Conservation (phyloP, 805 yeast genomes). For the Myxozyma monticola region DNA sequence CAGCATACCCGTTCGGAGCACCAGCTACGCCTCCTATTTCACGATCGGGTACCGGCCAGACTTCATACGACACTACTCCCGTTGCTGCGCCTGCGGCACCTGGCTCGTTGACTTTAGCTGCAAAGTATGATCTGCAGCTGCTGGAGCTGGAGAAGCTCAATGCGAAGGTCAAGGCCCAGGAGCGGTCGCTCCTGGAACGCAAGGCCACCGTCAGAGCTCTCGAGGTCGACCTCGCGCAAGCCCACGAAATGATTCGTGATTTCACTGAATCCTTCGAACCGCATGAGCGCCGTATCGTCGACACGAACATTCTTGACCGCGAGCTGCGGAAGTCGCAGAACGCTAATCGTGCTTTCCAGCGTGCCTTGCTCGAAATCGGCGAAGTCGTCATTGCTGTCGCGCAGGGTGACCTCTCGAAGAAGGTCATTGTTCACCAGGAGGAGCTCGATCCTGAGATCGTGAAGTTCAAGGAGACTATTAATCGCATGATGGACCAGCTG, state of each 20-base stretch:
- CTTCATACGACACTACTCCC: background rate
- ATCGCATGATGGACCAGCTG: conserved; percentile 85
- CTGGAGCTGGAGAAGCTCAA: conserved; percentile 22
- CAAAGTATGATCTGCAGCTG: conserved; percentile 16
- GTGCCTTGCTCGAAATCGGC: conserved; percentile 73
- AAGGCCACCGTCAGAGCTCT: conserved; percentile 22
- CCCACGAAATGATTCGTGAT: conserved; percentile 23
- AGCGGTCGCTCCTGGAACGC: conserved; percentile 20
- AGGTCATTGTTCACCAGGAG: conserved; percentile 68
- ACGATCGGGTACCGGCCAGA: background rate
- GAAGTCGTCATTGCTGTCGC: conserved; percentile 87
- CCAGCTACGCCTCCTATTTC: background rate
- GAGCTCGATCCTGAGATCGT: conserved; percentile 78
- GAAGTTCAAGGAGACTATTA: conserved; percentile 76
- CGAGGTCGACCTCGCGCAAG: conserved; percentile 28
- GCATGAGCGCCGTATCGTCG: conserved; percentile 24
- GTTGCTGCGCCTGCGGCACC: background rate
- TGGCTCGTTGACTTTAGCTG: background rate
- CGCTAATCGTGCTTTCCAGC: conserved; percentile 64
- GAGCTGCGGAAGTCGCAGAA: conserved; percentile 45
- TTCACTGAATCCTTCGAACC: conserved; percentile 27
- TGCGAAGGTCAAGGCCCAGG: conserved; percentile 26
- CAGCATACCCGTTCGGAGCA: background rate
- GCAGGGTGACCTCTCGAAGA: conserved; percentile 81
- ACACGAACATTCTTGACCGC: conserved; percentile 25